These are phyloP conservation scores for Tagetes erecta DNA, from an alignment of 129 eudicot species.

Conservation along the genomic window DNA sequence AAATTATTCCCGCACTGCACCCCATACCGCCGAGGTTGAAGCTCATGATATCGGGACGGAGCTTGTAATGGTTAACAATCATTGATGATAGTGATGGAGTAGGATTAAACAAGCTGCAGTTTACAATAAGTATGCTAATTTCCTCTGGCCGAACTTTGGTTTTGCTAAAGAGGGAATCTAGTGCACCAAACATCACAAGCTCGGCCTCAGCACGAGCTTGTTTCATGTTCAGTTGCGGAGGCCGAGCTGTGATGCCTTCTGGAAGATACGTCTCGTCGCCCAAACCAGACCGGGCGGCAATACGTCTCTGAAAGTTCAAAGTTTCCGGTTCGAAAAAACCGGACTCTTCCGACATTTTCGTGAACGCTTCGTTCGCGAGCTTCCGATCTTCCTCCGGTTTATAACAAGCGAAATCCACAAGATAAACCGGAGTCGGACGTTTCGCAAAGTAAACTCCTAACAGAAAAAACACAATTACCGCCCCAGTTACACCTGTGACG, in stretches of 20 bases:
- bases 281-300: background rate
- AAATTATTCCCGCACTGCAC: background rate
- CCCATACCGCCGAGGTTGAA: constrained; percentile 12
- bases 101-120: constrained; percentile 12
- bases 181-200: background rate
- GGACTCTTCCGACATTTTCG: background rate
- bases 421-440: background rate
- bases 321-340: background rate
- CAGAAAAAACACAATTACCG: background rate
- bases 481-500: background rate
- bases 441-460: background rate
- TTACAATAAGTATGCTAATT: background rate
- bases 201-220: constrained; percentile 3
- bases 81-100: constrained; percentile 2
- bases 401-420: background rate
- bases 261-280: background rate
- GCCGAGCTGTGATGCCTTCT: background rate
- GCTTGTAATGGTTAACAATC: constrained; percentile 18
- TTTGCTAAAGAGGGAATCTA: background rate
- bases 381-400: background rate
- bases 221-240: constrained; percentile 8
- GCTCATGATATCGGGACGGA: background rate
- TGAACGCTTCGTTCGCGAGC: background rate
- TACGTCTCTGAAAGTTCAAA: background rate
- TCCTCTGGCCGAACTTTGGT: background rate